These are phyloP conservation scores for Populus tremula DNA, from an alignment of 345 rosid species.

Conservation along the genomic window DNA sequence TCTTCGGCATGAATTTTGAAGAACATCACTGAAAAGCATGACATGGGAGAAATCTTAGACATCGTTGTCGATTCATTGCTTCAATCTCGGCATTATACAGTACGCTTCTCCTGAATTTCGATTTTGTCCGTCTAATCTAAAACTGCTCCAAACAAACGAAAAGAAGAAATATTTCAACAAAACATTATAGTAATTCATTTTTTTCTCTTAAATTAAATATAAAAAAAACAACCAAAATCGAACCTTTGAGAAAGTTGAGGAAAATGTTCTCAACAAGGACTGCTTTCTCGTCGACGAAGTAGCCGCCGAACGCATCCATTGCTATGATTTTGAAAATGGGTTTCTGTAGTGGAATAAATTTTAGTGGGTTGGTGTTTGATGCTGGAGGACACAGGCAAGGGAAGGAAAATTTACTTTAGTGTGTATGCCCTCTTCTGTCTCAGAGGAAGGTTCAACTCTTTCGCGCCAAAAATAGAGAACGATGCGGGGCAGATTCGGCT, in stretches of 20 bases:
- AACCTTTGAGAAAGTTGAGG: constrained; percentile 89
- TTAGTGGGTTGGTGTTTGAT: not conserved
- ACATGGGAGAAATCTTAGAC: constrained; percentile 86
- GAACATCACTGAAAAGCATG: constrained; percentile 71
- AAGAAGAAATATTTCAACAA: not conserved
- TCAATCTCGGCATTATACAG: constrained; percentile 81
- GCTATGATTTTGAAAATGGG: not conserved
- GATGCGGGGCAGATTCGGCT: no score
- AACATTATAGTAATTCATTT: not conserved
- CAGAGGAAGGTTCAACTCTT: no score
- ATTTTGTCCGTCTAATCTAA: constrained; percentile 40
- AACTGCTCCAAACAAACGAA: constrained; percentile 37
- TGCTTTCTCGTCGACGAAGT: constrained; percentile 74
- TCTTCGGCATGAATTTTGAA: constrained; percentile 81
- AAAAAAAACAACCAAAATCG: not conserved
- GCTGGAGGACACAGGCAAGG: not conserved
- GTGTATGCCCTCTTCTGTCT: not conserved
- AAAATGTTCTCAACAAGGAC: constrained; percentile 80
- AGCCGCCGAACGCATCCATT: constrained; percentile 75
- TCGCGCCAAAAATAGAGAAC: no score
- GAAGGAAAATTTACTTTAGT: no score
- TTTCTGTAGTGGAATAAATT: not conserved
- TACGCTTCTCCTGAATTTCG: constrained; percentile 42
- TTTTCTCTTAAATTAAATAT: not conserved
- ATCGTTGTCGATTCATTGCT: constrained; percentile 79